Base-by-base conservation (phyloP, 75 land plant genomes). In the Picea sitchensis region DNA sequence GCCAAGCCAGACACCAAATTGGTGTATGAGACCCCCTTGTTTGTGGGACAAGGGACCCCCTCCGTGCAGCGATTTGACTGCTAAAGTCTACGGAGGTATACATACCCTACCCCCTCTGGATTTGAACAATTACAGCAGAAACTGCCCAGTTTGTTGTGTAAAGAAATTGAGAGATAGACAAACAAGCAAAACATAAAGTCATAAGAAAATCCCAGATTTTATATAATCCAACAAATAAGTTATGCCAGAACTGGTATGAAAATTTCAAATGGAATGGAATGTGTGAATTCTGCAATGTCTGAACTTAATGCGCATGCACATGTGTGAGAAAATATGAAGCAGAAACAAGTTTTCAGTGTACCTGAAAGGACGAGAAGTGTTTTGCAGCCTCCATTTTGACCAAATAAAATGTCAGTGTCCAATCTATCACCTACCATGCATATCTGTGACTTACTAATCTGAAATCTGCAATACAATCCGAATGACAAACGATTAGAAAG, bases 371-470 rank as follows among this genome's bases (percentile, higher is more conserved):
- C 94, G 73, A 92, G 92, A 82, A 92, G 92, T 4, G 94, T 92
- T 57, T 85, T 88, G 86, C 94, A 92, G 54, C 94, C 94, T 44
- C 92, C 94, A 73, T 92, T 92, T 80, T 92, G 94, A 26, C 94
- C 94, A 80, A 92, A 92, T 30, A 92, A 80, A 59, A 92, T 92
- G 65, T 92, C 94, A 32, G 94, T 92, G 75, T 92, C 94, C 73
- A 92, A 78, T 79, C 94, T 79, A 75, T 92, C 94, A 44, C 94
- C 94, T 7, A 92, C 93, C 94, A 92, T 92, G 84, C 94, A 92
- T 62, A 92, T 92, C 77, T 90, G 92, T 34, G 94, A 85, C 68
- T 84, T 92, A 12, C 69, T 78, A 58, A 92, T 90, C 36, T 83
- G 83, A 78, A 92, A 92, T 68, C 94, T 92, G 87, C 75, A 69